Percentiles rank a stretch among this genome's conserved stretches.
Conservation (phyloP, 176 grass and related monocot genomes). For the Carex pumila region DNA sequence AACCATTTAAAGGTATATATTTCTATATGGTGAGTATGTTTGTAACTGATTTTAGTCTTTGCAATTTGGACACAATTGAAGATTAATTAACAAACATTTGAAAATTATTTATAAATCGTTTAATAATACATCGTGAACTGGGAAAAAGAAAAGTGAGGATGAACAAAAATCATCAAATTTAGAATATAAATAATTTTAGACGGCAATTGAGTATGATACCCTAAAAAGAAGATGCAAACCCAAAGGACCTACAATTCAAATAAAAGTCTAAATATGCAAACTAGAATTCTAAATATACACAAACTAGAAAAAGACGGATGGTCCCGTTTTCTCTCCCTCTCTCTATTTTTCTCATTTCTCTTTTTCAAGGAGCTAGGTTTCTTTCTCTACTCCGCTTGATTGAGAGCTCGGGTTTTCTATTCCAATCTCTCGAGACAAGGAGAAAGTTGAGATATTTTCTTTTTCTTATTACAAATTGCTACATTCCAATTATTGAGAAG, state of each 20-base stretch:
- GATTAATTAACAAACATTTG: too few relatives aligned
- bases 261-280: conserved; percentile 12
- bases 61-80: too few relatives aligned
- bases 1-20: neutral
- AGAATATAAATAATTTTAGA: neutral
- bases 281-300: conserved; percentile 5
- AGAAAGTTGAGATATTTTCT: neutral
- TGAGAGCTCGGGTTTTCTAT: neutral
- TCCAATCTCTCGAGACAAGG: neutral
- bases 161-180: neutral
- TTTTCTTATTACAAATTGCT: too few relatives aligned
- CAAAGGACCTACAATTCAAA: neutral
- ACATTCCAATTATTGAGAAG: neutral
- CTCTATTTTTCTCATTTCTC: neutral
- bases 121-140: neutral
- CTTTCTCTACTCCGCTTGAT: neutral
- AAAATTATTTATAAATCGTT: neutral
- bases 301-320: neutral
- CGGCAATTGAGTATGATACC: neutral
- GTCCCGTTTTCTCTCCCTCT: neutral
- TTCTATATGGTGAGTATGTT: too few relatives aligned
- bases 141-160: neutral
- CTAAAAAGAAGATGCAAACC: neutral
- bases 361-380: neutral
- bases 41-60: too few relatives aligned